Evolutionary conservation across 2,329 filamentous ascomycete genomes (phyloP).

Genomic region (Anthostomella pinea): DNA sequence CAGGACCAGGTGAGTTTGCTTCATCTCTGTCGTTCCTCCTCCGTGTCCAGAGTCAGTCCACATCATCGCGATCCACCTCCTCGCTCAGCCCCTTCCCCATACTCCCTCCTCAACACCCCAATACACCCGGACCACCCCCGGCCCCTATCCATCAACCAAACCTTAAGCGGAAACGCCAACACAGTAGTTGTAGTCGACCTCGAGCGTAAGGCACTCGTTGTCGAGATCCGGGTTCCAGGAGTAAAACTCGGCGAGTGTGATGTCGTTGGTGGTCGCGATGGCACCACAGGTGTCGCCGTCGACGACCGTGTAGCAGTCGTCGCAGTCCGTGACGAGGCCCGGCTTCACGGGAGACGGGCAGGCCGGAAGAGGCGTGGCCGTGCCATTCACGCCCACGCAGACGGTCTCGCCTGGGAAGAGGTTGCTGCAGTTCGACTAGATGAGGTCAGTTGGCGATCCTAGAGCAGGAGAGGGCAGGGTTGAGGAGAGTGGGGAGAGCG

Average conservation of each 20-base stretch:
- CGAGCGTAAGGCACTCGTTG: slow-evolving; percentile 19
- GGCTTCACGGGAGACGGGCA: slow-evolving; percentile 20
- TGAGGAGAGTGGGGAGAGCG: not conserved
- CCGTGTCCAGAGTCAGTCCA: too few species aligned
- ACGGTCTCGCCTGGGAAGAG: slow-evolving; percentile 19
- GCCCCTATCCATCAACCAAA: too few species aligned
- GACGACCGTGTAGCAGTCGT: slow-evolving; percentile 22
- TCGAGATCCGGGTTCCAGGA: slow-evolving; percentile 25
- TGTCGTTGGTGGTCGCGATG: slow-evolving; percentile 7
- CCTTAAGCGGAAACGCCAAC: too few species aligned
- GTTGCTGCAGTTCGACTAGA: slow-evolving; percentile 19
- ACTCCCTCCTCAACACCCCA: too few species aligned
- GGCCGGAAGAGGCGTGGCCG: slow-evolving; percentile 4
- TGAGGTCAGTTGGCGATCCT: slow-evolving; percentile 1
- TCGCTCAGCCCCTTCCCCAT: too few species aligned
- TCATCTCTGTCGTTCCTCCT: too few species aligned
- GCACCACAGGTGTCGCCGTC: slow-evolving; percentile 19
- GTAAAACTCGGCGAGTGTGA: slow-evolving; percentile 15
- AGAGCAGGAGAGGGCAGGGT: not conserved
- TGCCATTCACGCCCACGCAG: slow-evolving; percentile 14
- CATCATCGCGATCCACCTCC: too few species aligned
- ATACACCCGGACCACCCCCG: too few species aligned
- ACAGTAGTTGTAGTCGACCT: slow-evolving; percentile 27
- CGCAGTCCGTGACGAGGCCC: slow-evolving; percentile 18
- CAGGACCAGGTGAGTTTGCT: too few species aligned